phyloP scores from a whole-genome alignment of 164 flowering plant genomes.

The Sextonia rubra region DNA sequence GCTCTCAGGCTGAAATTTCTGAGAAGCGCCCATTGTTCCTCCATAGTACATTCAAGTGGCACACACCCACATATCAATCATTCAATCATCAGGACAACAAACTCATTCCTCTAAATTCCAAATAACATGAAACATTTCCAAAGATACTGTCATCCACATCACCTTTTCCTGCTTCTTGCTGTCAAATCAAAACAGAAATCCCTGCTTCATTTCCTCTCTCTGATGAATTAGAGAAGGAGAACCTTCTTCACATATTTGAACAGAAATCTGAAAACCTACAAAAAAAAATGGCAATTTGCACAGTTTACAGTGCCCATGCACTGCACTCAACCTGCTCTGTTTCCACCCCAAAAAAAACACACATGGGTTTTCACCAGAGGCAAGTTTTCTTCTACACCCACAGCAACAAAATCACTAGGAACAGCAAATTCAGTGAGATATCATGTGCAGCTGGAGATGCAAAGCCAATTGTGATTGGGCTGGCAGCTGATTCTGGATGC shows the following conservation, averaged over 20 bases:
- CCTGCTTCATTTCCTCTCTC: conserved; percentile 12
- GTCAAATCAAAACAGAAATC: conserved; percentile 4
- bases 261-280: not conserved
- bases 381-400: conserved; percentile 44
- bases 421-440: conserved; percentile 23
- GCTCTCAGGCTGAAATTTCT: too few relatives aligned
- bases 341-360: conserved; percentile 2
- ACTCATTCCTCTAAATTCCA: too few relatives aligned
- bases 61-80: too few relatives aligned
- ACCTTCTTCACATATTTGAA: too few relatives aligned
- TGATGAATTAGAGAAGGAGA: too few relatives aligned
- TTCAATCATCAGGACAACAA: too few relatives aligned
- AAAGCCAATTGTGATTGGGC: conserved; percentile 79
- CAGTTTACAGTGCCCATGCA: not conserved
- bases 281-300: not conserved
- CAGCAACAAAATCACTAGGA: conserved; percentile 21
- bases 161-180: not conserved
- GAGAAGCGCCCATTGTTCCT: too few relatives aligned
- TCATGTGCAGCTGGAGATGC: conserved; percentile 49
- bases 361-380: conserved; percentile 26
- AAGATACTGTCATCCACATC: conserved; percentile 6
- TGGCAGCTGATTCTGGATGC: conserved; percentile 97
- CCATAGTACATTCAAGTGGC: too few relatives aligned
- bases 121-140: too few relatives aligned
- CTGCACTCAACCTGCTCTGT: not conserved